Conservation (phyloP, 495 filamentous ascomycete genomes). For the Penicillium paxilli region DNA sequence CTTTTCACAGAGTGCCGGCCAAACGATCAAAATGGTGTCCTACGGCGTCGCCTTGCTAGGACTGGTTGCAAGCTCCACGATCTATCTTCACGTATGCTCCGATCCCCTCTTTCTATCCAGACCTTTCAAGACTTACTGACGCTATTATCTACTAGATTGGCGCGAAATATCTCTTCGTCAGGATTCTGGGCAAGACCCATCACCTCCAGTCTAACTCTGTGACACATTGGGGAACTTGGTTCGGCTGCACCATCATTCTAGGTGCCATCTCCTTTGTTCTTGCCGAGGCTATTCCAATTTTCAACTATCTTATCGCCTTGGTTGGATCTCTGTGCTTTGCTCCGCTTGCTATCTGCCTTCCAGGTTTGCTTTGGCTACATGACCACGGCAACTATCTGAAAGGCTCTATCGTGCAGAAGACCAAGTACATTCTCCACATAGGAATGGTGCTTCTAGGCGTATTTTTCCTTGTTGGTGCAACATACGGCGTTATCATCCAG, state of each 20-base stretch:
- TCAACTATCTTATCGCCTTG: constrained; percentile 57
- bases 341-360: constrained; percentile 21
- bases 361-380: constrained; percentile 45
- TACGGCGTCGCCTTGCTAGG: constrained; percentile 75
- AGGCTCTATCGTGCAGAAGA: constrained; percentile 11
- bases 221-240: constrained; percentile 48
- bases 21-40: constrained; percentile 59
- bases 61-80: constrained; percentile 46
- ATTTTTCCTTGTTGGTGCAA: constrained; percentile 22
- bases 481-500: constrained; percentile 19
- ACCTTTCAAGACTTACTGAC: background rate
- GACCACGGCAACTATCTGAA: constrained; percentile 29
- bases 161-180: constrained; percentile 60
- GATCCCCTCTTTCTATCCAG: no score
- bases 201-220: constrained; percentile 54
- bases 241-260: constrained; percentile 49
- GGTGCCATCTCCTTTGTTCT: constrained; percentile 63
- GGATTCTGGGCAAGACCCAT: constrained; percentile 49
- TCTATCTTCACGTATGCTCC: constrained; percentile 63
- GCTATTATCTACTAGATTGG: constrained; percentile 31
- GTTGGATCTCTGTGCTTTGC: constrained; percentile 34
- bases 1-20: constrained; percentile 48
- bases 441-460: constrained; percentile 12
- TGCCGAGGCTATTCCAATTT: constrained; percentile 66
- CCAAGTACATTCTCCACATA: background rate